These are phyloP conservation scores for Kurtzmaniella natalensis DNA, from an alignment of 1,139 yeast genomes.

Conservation along the genomic window DNA sequence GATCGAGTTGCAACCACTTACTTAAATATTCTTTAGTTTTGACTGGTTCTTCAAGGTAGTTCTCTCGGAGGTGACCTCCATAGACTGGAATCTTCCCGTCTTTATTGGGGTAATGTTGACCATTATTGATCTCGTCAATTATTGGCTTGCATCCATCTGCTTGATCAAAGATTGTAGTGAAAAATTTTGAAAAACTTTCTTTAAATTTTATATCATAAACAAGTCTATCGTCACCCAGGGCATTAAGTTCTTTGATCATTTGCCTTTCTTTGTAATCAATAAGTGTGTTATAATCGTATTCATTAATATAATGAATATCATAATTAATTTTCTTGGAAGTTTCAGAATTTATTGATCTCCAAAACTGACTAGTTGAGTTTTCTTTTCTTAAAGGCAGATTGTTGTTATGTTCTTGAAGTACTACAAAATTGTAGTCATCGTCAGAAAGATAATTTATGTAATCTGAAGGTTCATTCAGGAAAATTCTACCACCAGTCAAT, in stretches of 20 bases:
- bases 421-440: slow-evolving; percentile 12
- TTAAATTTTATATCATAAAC: slow-evolving; percentile 17
- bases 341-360: slow-evolving; percentile 12
- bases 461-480: too few relatives aligned
- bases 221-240: slow-evolving; percentile 10
- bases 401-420: slow-evolving; percentile 13
- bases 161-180: slow-evolving; percentile 14
- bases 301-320: slow-evolving; percentile 14
- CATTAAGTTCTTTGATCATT: not conserved
- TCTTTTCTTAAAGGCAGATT: slow-evolving; percentile 7
- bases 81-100: slow-evolving; percentile 27
- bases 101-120: slow-evolving; percentile 16
- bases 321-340: slow-evolving; percentile 9
- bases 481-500: too few relatives aligned
- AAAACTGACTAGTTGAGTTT: slow-evolving; percentile 12
- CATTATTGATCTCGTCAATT: slow-evolving; percentile 20
- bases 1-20: slow-evolving; percentile 19
- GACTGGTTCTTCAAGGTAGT: slow-evolving; percentile 24
- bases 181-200: slow-evolving; percentile 14
- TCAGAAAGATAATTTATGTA: slow-evolving; percentile 16
- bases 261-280: slow-evolving; percentile 1
- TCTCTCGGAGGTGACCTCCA: slow-evolving; percentile 35
- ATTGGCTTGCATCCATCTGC: slow-evolving; percentile 21
- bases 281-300: slow-evolving; percentile 17
- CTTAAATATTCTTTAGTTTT: slow-evolving; percentile 22